Evolutionary conservation across 352 stramenopile species (phyloP).

Genomic region (Phytopythium ostracodes): DNA sequence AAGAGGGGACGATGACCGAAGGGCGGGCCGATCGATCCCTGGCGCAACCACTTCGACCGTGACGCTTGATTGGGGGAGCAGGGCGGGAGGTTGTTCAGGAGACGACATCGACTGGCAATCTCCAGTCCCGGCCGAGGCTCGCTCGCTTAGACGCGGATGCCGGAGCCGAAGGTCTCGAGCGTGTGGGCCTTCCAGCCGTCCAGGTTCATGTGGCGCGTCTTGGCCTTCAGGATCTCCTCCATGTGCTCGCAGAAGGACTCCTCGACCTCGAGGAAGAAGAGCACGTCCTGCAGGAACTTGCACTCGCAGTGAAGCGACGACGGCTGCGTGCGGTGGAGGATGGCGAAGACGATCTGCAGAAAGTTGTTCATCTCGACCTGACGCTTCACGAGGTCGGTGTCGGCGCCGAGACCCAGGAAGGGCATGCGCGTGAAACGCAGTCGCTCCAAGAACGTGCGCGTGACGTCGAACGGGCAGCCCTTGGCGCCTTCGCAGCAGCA

Average conservation of each 20-base stretch:
- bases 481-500: constrained; percentile 53
- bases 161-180: constrained; percentile 69
- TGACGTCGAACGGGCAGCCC: constrained; percentile 69
- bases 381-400: constrained; percentile 48
- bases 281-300: constrained; percentile 76
- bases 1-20: constrained; percentile 12
- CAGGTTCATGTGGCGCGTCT: constrained; percentile 66
- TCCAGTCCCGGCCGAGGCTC: not conserved
- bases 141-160: constrained; percentile 46
- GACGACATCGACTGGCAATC: not conserved
- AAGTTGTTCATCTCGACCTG: constrained; percentile 85
- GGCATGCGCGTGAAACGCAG: constrained; percentile 75
- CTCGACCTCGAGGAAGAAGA: constrained; percentile 75
- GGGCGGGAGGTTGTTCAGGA: not conserved
- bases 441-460: constrained; percentile 63
- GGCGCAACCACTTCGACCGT: constrained; percentile 30
- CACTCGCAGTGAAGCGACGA: constrained; percentile 64
- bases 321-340: constrained; percentile 73
- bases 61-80: constrained; percentile 12
- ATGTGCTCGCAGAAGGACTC: constrained; percentile 70
- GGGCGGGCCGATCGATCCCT: constrained; percentile 1
- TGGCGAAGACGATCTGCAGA: constrained; percentile 72
- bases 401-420: constrained; percentile 47
- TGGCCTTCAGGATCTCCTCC: constrained; percentile 56
- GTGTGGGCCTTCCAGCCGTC: constrained; percentile 77